Percentiles rank a stretch among this genome's conserved stretches.
Evolutionary conservation across 495 filamentous ascomycete genomes (phyloP).

Genomic region (Aspergillus diversus): DNA sequence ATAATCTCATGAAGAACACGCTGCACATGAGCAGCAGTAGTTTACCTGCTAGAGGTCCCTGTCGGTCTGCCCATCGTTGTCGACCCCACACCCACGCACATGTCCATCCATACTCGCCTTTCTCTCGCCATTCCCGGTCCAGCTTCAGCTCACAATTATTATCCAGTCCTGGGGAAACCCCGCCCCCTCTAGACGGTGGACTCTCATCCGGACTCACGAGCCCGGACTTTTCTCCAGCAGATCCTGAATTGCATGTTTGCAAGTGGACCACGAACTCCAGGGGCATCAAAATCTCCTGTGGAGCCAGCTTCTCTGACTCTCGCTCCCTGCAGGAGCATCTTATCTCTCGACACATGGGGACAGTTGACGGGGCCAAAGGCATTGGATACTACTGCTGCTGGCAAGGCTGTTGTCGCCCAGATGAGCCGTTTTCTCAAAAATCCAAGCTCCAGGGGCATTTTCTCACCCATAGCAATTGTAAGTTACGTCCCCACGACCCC

Average conservation of each 20-base stretch:
- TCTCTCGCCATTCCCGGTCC: slow-evolving; percentile 46
- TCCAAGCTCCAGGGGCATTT: slow-evolving; percentile 56
- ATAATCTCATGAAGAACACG: slow-evolving; percentile 33
- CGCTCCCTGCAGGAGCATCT: slow-evolving; percentile 51
- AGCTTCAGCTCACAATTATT: slow-evolving; percentile 48
- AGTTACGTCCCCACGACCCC: slow-evolving; percentile 8
- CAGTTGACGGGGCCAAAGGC: slow-evolving; percentile 47
- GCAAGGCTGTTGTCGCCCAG: slow-evolving; percentile 50
- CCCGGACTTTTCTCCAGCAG: slow-evolving; percentile 40
- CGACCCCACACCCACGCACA: slow-evolving; percentile 41
- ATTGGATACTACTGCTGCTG: slow-evolving; percentile 55
- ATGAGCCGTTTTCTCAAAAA: slow-evolving; percentile 54
- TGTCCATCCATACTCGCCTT: slow-evolving; percentile 43
- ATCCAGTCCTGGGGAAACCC: slow-evolving; percentile 46
- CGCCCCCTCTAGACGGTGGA: slow-evolving; percentile 48
- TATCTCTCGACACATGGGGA: slow-evolving; percentile 42
- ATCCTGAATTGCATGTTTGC: slow-evolving; percentile 42
- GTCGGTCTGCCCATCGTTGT: slow-evolving; percentile 42
- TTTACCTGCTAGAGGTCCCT: slow-evolving; percentile 33
- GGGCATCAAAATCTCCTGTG: slow-evolving; percentile 39
- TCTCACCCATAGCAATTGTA: slow-evolving; percentile 53
- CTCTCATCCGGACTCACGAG: slow-evolving; percentile 45
- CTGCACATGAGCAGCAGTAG: slow-evolving; percentile 30
- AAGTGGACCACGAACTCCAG: slow-evolving; percentile 38
- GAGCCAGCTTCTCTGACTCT: slow-evolving; percentile 38